A percentile compares a stretch with the other conserved stretches of the same genome.
phyloP scores from a whole-genome alignment of 345 rosid genomes.

The Salix viminalis region DNA sequence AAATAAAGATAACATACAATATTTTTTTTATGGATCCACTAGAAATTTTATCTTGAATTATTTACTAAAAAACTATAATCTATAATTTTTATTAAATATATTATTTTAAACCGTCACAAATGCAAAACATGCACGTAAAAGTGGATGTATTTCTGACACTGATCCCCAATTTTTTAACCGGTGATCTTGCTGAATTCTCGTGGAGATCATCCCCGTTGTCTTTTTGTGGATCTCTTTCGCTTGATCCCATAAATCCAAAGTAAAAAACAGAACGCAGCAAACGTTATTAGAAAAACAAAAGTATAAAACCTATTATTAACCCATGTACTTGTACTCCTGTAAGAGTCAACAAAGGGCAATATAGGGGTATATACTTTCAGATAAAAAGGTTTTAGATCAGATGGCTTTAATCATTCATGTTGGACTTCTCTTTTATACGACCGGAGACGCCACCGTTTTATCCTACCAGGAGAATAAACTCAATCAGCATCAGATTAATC shows the following conservation, averaged over 20 bases:
- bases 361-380: conserved; percentile 15
- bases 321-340: background rate
- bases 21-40: no score
- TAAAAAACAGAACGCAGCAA: background rate
- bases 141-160: background rate
- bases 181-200: background rate
- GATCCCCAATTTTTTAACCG: no score
- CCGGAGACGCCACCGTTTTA: background rate
- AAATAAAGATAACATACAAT: no score
- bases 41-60: no score
- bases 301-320: background rate
- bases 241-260: background rate
- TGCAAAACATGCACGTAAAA: no score
- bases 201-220: background rate
- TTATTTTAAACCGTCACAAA: no score
- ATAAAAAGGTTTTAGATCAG: background rate
- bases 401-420: conserved; percentile 24
- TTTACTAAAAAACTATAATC: no score
- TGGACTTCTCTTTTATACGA: conserved; percentile 11
- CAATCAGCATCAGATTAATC: background rate
- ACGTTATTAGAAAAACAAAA: background rate
- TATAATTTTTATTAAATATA: no score
- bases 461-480: background rate
- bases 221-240: background rate
- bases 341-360: conserved; percentile 24